Evolutionary conservation across 306 rosid genomes (phyloP).

Genomic region (Acacia acuminata): DNA sequence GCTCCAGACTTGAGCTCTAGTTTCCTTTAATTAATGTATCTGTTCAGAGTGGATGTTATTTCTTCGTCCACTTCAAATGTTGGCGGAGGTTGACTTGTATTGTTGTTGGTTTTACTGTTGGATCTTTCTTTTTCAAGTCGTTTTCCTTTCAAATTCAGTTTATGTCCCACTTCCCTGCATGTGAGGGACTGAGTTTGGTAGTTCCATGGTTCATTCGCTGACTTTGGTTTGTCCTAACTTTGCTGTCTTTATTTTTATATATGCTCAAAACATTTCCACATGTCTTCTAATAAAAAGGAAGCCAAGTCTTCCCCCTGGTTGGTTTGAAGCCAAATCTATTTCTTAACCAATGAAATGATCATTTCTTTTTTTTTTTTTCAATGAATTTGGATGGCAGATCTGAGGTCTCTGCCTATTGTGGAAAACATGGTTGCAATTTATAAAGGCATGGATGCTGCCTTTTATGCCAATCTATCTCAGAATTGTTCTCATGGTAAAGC

Average conservation of each 20-base stretch:
- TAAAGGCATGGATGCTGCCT: constrained; percentile 63
- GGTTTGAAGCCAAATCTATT: not conserved
- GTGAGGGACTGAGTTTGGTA: too few species aligned
- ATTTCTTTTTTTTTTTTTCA: constrained; percentile 3
- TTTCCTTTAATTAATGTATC: not conserved
- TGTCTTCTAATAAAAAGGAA: not conserved
- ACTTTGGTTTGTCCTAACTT: not conserved
- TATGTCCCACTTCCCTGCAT: not conserved
- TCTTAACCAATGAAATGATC: not conserved
- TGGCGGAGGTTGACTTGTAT: not conserved
- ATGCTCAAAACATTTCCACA: not conserved
- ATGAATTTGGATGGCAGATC: constrained; percentile 47
- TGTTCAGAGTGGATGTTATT: not conserved
- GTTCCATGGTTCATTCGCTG: not conserved
- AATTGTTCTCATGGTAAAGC: constrained; percentile 58
- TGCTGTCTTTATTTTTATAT: not conserved
- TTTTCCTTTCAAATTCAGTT: not conserved
- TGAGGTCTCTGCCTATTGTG: constrained; percentile 61
- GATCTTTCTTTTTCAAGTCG: not conserved
- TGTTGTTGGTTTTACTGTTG: not conserved
- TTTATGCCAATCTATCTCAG: constrained; percentile 47
- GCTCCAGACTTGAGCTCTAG: not conserved
- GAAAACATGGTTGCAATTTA: constrained; percentile 73
- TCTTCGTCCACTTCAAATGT: not conserved
- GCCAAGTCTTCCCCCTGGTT: not conserved